Percentiles rank a stretch among this genome's conserved stretches.
Conservation (phyloP, 306 rosid species). For the Trifolium repens region DNA sequence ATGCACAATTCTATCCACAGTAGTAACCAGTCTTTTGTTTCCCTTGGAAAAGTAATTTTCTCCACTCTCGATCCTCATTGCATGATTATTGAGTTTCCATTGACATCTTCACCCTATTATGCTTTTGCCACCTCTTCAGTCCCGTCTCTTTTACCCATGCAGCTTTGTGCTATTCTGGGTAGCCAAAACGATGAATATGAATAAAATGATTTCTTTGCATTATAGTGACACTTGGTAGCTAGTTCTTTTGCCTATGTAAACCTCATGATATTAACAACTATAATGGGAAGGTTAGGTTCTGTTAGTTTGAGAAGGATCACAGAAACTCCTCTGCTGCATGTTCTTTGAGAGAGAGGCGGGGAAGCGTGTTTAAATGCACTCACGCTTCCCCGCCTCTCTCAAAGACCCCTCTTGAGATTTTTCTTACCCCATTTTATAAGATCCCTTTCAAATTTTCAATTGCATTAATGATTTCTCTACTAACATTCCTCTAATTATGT, state of each 20-base stretch:
- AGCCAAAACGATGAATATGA: constrained; percentile 5
- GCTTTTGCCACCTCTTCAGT: constrained; percentile 16
- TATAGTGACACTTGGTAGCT: constrained; percentile 2
- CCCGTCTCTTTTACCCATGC: not conserved
- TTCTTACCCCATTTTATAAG: not conserved
- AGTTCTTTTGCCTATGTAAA: not conserved
- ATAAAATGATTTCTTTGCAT: constrained; percentile 9
- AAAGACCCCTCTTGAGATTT: not conserved
- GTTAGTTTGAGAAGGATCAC: constrained; percentile 30
- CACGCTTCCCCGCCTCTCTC: no score
- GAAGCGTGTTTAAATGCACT: no score
- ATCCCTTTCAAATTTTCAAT: no score
- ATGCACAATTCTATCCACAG: not conserved
- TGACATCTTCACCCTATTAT: constrained; percentile 3
- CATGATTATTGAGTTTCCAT: constrained; percentile 3
- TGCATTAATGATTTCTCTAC: no score
- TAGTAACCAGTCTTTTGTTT: not conserved
- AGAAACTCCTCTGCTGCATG: constrained; percentile 14
- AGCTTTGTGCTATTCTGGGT: constrained; percentile 6
- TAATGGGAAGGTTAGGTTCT: constrained; percentile 16
- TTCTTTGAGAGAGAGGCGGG: constrained; percentile 15
- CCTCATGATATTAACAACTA: constrained; percentile 16
- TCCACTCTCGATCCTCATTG: not conserved
- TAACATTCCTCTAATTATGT: not conserved
- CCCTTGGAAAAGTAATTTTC: not conserved